Base-by-base conservation (phyloP, 2,329 filamentous ascomycete genomes). In the Aspergillus alliaceus region DNA sequence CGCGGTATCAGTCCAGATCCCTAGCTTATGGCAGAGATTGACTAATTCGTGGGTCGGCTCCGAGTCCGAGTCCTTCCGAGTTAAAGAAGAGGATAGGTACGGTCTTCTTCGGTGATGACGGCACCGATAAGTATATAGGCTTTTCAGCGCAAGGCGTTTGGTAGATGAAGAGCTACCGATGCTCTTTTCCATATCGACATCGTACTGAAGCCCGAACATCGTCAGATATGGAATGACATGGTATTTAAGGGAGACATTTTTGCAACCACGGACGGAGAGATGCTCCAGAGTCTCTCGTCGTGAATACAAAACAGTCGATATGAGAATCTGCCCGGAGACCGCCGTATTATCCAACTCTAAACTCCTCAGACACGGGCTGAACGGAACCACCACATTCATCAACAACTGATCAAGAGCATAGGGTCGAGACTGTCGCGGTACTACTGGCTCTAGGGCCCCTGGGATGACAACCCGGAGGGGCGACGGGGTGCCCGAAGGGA, bases 221-320 rank as follows among this genome's bases (percentile, higher is more conserved):
- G 75, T 78, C 49, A 82, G 76, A 62, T 84, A 86, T 2, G 84
- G 84, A 53, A 86, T 82, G 58, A 86, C 83, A 65, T 86, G 84
- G 66, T 86, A 86, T 66, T 86, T 86, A 62, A 86, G 79, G 12
- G 83, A 86, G 35, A 86, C 84, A 67, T 86, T 85, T 71, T 86
- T 85, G 75, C 84, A 86, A 20, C 84, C 84, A 22, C 84, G 81
- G 48, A 86, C 82, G 1, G 83, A 86, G 44, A 86, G 75, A 65
- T 86, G 84, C 65, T 83, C 78, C 46, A 86, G 73, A 0, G 81
- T 84, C 54, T 80, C 77, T 55, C 81, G 78, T 29, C 82, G 79
- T 39, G 80, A 77, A 59, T 82, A 77, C 51, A 86, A 72, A 18
- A 86, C 82, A 20, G 77, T 82, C 35, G 78, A 79, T 8, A 82